Percentiles rank a stretch among this genome's conserved stretches.
These are phyloP conservation scores for Solanum arcanum DNA, from an alignment of 257 asterid genomes.

Conservation along the genomic window DNA sequence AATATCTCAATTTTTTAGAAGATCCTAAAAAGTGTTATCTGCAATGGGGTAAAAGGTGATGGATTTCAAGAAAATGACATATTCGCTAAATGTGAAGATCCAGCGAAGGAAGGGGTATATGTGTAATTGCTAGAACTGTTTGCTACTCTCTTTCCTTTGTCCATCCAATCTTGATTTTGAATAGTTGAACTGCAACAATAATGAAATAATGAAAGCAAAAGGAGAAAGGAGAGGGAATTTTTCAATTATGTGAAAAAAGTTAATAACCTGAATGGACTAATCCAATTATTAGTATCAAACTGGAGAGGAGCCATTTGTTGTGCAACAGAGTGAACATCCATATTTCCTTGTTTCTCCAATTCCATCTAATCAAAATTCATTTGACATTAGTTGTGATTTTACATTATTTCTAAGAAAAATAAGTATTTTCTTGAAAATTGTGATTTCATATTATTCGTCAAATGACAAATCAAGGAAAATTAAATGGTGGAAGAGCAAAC, in stretches of 20 bases:
- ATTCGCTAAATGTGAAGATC: background rate
- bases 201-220: background rate
- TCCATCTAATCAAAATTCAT: too few species aligned
- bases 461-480: background rate
- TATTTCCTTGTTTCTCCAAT: too few species aligned
- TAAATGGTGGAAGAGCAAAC: background rate
- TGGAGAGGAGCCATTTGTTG: background rate
- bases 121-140: background rate
- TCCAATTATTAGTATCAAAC: background rate
- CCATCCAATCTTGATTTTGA: background rate
- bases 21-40: background rate
- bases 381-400: too few species aligned
- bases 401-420: background rate
- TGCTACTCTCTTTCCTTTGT: background rate
- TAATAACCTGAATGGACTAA: background rate
- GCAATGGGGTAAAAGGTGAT: background rate
- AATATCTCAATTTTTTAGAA: too few species aligned
- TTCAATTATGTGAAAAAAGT: background rate
- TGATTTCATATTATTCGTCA: background rate
- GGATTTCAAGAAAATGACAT: background rate
- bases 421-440: background rate
- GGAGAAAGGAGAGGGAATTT: background rate
- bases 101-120: background rate
- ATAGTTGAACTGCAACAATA: background rate
- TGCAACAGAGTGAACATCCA: background rate